These are phyloP conservation scores for Millerozyma acaciae DNA, from an alignment of 805 yeast species.

Conservation along the genomic window DNA sequence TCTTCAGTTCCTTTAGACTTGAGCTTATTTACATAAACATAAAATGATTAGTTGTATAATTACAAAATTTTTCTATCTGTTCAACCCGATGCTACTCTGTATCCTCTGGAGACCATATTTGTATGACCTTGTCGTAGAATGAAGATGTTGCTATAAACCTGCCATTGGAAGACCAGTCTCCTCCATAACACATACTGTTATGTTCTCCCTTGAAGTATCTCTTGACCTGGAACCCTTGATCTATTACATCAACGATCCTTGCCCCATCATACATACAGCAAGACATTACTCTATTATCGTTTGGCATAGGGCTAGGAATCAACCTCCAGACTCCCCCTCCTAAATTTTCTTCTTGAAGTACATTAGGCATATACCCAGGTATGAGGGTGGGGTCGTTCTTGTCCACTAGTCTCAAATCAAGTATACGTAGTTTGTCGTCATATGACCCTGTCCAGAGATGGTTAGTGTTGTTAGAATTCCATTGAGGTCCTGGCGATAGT, in stretches of 20 bases:
- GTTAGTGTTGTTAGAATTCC: constrained; percentile 44
- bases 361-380: constrained; percentile 51
- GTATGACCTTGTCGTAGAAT: constrained; percentile 82
- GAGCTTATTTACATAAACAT: constrained; percentile 15
- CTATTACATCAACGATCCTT: constrained; percentile 44
- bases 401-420: constrained; percentile 63
- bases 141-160: constrained; percentile 72
- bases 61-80: not conserved
- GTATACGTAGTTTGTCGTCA: constrained; percentile 69
- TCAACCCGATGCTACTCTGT: not conserved
- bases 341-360: constrained; percentile 44
- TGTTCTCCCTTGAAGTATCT: constrained; percentile 64
- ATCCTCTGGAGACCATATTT: constrained; percentile 54
- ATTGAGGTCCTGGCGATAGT: constrained; percentile 40
- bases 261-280: constrained; percentile 98
- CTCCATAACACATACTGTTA: constrained; percentile 93
- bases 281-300: constrained; percentile 52
- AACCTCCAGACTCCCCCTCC: constrained; percentile 98
- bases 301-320: constrained; percentile 50
- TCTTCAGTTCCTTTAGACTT: constrained; percentile 83
- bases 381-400: constrained; percentile 29
- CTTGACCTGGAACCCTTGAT: constrained; percentile 22
- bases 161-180: constrained; percentile 68
- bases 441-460: constrained; percentile 84
- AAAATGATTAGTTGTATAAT: not conserved